Percentiles rank a stretch among this genome's conserved stretches.
phyloP scores from a whole-genome alignment of 2,329 filamentous ascomycete genomes.

The Xylaria hypoxylon region DNA sequence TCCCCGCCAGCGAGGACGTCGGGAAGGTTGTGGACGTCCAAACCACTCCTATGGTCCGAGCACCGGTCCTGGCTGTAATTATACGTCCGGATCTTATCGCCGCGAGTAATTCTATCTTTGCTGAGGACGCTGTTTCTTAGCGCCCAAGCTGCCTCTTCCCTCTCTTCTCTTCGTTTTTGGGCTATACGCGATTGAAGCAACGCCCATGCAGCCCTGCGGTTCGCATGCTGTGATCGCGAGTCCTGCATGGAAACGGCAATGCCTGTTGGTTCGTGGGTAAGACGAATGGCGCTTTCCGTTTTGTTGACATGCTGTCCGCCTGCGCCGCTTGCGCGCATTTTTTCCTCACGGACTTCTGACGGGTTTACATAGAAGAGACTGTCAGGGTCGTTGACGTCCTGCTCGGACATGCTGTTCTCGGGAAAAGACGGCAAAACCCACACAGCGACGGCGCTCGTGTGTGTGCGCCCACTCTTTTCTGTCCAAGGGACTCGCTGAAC shows the following conservation, averaged over 20 bases:
- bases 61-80: constrained; percentile 82
- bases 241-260: constrained; percentile 94
- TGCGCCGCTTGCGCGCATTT: constrained; percentile 91
- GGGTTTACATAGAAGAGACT: constrained; percentile 93
- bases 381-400: constrained; percentile 82
- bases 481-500: constrained; percentile 94
- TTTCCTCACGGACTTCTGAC: constrained; percentile 83
- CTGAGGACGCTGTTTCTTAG: constrained; percentile 83
- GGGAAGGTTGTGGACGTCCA: constrained; percentile 83
- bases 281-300: constrained; percentile 92
- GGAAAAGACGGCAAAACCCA: constrained; percentile 91
- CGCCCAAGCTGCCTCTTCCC: constrained; percentile 81
- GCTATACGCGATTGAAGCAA: constrained; percentile 85
- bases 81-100: constrained; percentile 95
- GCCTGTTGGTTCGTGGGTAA: constrained; percentile 90
- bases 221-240: constrained; percentile 87
- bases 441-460: constrained; percentile 92
- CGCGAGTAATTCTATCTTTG: constrained; percentile 84
- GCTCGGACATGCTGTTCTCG: constrained; percentile 59
- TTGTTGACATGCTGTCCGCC: constrained; percentile 99
- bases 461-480: constrained; percentile 89
- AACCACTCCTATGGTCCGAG: constrained; percentile 86
- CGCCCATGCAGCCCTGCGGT: constrained; percentile 88
- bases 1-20: constrained; percentile 81
- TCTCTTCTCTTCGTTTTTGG: constrained; percentile 80